Evolutionary conservation across 1,284 basidiomycete genomes (phyloP), one percentile per base, ranked within the genome.

Genomic region (Cutaneotrichosporon sp.): DNA sequence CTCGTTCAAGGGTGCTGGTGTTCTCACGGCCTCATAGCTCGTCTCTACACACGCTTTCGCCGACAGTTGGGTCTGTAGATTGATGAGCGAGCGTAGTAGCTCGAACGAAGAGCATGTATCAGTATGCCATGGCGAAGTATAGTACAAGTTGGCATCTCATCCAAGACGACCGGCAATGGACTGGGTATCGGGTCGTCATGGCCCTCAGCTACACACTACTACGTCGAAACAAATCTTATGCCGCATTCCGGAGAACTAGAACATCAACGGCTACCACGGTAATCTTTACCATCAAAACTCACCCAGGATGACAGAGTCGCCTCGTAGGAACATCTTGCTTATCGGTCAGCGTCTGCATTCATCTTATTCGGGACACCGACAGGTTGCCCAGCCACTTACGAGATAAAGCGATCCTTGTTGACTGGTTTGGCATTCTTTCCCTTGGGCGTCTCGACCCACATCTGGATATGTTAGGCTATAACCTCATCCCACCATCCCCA

Each of bases 371-470:
- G n/a, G n/a, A n/a, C n/a, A n/a, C 16, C 37, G 14, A 20, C 3
- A 24, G 16, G 20, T 6, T 7, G 20, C 3, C 5, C 73, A 74
- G 90, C 91, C 86, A 97, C 96, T 78, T 94, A 98, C 78, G 91
- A 96, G 73, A 99, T 96, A 79, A 98, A 98, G 38, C 96, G 83
- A 77, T 99, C 92, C 78, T 96, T 97, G 80, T 98, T 97, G 57
- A 98, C 86, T 3, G 96, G 89, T 76, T 97, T 97, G 79, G 96
- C 96, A 72, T 90, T 91, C 79, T 97, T 98, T 46, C 91, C 91
- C 76, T 97, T 98, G 20, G 96, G 96, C 49, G 87, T 77, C 75
- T 99, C 96, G 25, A 93, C 97, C 96, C 96, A 98, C 94, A 97
- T 97, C 88, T 94, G 59, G 19, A 11, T 27, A 3, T 8, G 19